Evolutionary conservation across 768 basidiomycete genomes (phyloP).

Genomic region (Sporobolomyces roseus): DNA sequence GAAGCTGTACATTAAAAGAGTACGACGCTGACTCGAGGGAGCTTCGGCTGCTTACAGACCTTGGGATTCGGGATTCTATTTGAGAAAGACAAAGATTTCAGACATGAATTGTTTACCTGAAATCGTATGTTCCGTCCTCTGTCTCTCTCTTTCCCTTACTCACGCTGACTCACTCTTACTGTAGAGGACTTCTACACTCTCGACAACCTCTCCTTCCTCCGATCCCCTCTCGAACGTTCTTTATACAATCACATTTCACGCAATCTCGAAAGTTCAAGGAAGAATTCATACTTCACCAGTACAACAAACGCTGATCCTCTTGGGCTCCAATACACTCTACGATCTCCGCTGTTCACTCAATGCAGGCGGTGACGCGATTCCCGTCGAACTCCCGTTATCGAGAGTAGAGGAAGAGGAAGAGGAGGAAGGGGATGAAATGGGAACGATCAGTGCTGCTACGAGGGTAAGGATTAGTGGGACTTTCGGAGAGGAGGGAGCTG

Average conservation of each 20-base stretch:
- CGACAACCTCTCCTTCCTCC: background rate
- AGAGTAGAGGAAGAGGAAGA: background rate
- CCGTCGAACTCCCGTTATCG: background rate
- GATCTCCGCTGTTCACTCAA: background rate
- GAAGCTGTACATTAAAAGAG: background rate
- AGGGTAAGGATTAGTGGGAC: background rate
- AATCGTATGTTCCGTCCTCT: background rate
- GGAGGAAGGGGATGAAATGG: conserved; percentile 11
- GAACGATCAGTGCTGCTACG: conserved; percentile 1
- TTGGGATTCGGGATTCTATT: background rate
- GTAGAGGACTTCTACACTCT: too few species aligned
- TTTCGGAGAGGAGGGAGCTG: background rate
- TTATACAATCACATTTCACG: conserved; percentile 20
- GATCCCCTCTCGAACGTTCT: conserved; percentile 11
- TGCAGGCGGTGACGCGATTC: conserved; percentile 1
- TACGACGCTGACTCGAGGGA: background rate
- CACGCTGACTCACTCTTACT: too few species aligned
- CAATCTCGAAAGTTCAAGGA: background rate
- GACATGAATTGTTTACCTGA: conserved; percentile 9
- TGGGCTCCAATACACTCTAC: conserved; percentile 14
- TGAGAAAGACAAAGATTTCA: background rate
- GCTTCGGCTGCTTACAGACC: conserved; percentile 1
- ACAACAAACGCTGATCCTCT: conserved; percentile 4
- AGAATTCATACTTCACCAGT: background rate
- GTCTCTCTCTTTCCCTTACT: too few species aligned